Conservation (phyloP, 345 rosid species). For the Heritiera littoralis region DNA sequence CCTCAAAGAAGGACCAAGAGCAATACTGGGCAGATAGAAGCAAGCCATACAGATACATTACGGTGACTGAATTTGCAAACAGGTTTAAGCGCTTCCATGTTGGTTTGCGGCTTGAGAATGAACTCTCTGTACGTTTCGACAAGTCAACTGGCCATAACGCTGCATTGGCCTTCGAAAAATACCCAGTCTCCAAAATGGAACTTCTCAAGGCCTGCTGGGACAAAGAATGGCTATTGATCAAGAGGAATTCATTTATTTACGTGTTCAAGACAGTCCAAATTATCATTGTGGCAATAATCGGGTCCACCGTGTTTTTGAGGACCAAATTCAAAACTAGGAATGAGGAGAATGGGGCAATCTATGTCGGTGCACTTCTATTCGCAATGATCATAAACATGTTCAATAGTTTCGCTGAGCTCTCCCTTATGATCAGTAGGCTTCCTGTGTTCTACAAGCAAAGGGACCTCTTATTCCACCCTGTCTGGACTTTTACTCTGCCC, state of each 20-base stretch:
- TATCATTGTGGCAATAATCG: slow-evolving; percentile 52
- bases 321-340: slow-evolving; percentile 54
- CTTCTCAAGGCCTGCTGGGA: slow-evolving; percentile 76
- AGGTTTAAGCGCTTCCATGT: slow-evolving; percentile 68
- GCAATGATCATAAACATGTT: slow-evolving; percentile 73
- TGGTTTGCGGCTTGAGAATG: slow-evolving; percentile 54
- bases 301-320: slow-evolving; percentile 64
- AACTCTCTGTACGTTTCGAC: slow-evolving; percentile 63
- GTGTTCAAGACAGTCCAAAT: slow-evolving; percentile 74
- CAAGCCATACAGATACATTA: slow-evolving; percentile 60
- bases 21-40: slow-evolving; percentile 75
- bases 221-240: slow-evolving; percentile 73
- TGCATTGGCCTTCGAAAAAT: slow-evolving; percentile 59
- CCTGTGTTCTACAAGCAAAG: slow-evolving; percentile 94
- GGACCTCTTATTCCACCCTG: slow-evolving; percentile 78
- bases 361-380: slow-evolving; percentile 52
- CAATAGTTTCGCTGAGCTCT: slow-evolving; percentile 82
- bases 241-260: slow-evolving; percentile 67
- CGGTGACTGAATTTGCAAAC: slow-evolving; percentile 60
- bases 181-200: slow-evolving; percentile 57
- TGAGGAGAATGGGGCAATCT: slow-evolving; percentile 51
- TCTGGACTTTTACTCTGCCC: slow-evolving; percentile 83
- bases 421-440: slow-evolving; percentile 68
- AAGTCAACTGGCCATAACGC: slow-evolving; percentile 63
- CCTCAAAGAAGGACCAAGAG: slow-evolving; percentile 87